Conservation (phyloP, 2,329 filamentous ascomycete genomes). For the Trichoderma koningii region DNA sequence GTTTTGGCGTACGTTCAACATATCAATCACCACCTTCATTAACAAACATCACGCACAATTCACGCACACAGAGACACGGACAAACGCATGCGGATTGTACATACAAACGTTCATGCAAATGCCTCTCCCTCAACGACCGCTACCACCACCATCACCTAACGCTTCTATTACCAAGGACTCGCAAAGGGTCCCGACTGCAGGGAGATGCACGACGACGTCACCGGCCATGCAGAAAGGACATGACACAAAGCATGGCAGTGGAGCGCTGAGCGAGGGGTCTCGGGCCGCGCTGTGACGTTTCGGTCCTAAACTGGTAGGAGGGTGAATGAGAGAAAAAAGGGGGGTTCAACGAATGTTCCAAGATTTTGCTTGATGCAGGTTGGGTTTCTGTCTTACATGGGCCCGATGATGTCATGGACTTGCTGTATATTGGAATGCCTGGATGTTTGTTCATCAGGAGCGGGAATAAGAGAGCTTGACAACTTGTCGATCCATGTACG, state of each 20-base stretch:
- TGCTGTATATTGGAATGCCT: not conserved
- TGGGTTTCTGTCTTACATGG: not conserved
- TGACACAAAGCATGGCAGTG: too few relatives aligned
- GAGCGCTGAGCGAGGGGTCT: not conserved
- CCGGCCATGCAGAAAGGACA: not conserved
- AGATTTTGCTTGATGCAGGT: not conserved
- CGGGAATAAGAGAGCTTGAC: not conserved
- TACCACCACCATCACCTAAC: not conserved
- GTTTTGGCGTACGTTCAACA: too few relatives aligned
- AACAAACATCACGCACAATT: too few relatives aligned
- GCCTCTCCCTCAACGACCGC: not conserved
- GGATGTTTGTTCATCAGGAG: not conserved
- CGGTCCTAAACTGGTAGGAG: not conserved
- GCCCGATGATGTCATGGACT: conserved; percentile 10
- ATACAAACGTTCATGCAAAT: not conserved
- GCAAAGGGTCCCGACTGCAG: too few relatives aligned
- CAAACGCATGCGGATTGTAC: too few relatives aligned
- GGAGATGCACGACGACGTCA: conserved; percentile 20
- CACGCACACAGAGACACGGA: too few relatives aligned
- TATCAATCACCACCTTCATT: too few relatives aligned
- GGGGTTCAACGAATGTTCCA: not conserved
- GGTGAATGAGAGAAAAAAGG: not conserved
- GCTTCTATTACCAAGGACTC: too few relatives aligned
- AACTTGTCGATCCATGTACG: not conserved
- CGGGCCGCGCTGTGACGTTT: conserved; percentile 21